These are phyloP conservation scores for Draba incana DNA, from an alignment of 345 rosid species.

Conservation along the genomic window DNA sequence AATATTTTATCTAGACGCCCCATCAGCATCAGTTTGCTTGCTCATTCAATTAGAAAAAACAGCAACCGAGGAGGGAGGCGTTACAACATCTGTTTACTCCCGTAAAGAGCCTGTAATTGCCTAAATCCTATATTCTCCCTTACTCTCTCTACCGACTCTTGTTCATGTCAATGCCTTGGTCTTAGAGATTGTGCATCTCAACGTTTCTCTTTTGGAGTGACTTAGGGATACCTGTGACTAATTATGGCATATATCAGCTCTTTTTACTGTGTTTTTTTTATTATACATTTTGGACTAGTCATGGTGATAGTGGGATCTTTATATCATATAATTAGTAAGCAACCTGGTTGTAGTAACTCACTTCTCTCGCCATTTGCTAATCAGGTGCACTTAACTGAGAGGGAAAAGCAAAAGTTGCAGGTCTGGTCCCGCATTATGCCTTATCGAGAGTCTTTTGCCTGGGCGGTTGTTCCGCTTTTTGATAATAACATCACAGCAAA, in stretches of 20 bases:
- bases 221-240: constrained; percentile 18
- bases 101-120: constrained; percentile 96
- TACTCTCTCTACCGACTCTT: constrained; percentile 6
- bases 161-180: constrained; percentile 25
- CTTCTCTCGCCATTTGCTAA: constrained; percentile 34
- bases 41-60: constrained; percentile 92
- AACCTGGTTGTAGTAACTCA: constrained; percentile 24
- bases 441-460: constrained; percentile 91
- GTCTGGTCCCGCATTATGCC: constrained; percentile 99
- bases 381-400: constrained; percentile 89
- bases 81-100: constrained; percentile 91
- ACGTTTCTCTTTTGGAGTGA: constrained; percentile 7
- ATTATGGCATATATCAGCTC: constrained; percentile 15
- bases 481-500: constrained; percentile 77
- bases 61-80: constrained; percentile 92
- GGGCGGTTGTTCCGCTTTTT: constrained; percentile 98
- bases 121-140: constrained; percentile 7
- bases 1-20: constrained; percentile 88
- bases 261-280: constrained; percentile 20
- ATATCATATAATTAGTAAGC: constrained; percentile 13
- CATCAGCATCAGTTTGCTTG: constrained; percentile 86
- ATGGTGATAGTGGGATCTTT: constrained; percentile 8
- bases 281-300: constrained; percentile 19
- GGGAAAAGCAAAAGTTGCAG: constrained; percentile 96
- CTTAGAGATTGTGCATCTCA: constrained; percentile 24